phyloP scores from a whole-genome alignment of 257 asterid species.

The Linderniella brevidens region DNA sequence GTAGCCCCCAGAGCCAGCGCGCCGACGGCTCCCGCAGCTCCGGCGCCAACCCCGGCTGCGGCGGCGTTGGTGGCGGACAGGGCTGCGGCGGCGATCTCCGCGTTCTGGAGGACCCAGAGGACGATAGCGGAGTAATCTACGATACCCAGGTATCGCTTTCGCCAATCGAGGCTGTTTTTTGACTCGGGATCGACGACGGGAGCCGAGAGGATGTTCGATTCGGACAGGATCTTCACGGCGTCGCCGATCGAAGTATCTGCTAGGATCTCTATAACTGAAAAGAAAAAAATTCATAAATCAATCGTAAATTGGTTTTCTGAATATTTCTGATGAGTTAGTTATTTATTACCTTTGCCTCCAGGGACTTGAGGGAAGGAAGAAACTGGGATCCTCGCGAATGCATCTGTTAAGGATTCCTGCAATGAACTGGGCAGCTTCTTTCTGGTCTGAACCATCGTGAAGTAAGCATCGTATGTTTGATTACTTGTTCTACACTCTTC shows the following conservation, averaged over 20 bases:
- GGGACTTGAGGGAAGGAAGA: constrained; percentile 72
- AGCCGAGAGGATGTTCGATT: constrained; percentile 71
- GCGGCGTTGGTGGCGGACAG: constrained; percentile 62
- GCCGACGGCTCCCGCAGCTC: constrained; percentile 70
- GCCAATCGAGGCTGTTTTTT: constrained; percentile 37
- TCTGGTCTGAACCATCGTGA: constrained; percentile 47
- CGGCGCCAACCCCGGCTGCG: constrained; percentile 70
- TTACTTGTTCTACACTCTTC: neutral
- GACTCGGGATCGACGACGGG: constrained; percentile 51
- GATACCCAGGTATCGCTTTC: constrained; percentile 53
- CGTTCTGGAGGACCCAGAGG: constrained; percentile 76
- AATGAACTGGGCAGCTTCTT: constrained; percentile 41
- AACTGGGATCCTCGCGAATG: constrained; percentile 58
- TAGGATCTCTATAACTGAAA: constrained; percentile 55
- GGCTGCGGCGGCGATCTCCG: constrained; percentile 72
- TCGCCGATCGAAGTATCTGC: constrained; percentile 51
- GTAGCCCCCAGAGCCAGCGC: constrained; percentile 69
- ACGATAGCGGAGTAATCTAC: constrained; percentile 73
- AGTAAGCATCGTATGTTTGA: constrained; percentile 60
- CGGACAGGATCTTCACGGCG: constrained; percentile 59
- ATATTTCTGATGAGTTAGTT: too few relatives aligned
- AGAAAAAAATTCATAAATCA: neutral
- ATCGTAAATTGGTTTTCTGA: too few relatives aligned
- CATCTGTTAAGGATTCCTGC: constrained; percentile 49
- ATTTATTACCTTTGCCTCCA: constrained; percentile 57